These are phyloP conservation scores for Blastobotrys muscicola DNA, from an alignment of 805 yeast species.

Conservation along the genomic window DNA sequence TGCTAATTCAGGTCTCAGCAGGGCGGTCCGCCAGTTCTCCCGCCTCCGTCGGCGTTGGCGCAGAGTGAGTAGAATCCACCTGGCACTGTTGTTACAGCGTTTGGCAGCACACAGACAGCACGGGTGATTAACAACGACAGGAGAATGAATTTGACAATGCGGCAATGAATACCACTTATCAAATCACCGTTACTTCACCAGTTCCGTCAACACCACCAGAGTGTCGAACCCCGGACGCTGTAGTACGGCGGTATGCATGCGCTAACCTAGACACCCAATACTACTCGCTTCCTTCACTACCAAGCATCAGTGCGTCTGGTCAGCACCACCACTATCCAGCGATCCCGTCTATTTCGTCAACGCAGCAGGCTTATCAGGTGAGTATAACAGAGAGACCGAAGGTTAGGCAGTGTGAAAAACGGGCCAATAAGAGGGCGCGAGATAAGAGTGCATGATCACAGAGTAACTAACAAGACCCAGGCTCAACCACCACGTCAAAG, in stretches of 20 bases:
- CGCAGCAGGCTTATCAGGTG: constrained; percentile 3
- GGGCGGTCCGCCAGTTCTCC: constrained; percentile 26
- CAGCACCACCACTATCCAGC: constrained; percentile 7
- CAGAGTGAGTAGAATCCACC: constrained; percentile 1
- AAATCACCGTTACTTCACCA: no score
- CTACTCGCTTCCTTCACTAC: constrained; percentile 16
- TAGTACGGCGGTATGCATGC: no score
- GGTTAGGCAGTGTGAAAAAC: no score
- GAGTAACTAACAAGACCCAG: constrained; percentile 19
- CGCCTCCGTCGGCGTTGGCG: constrained; percentile 24
- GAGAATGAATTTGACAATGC: no score
- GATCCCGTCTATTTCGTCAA: constrained; percentile 5
- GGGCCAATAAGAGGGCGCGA: no score
- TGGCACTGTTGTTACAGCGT: no score
- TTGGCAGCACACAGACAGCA: no score
- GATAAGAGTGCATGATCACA: no score
- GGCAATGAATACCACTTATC: no score
- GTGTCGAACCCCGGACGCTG: no score
- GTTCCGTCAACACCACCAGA: not conserved
- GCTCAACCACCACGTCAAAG: constrained; percentile 6
- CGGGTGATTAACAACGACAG: not conserved
- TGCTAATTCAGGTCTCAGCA: constrained; percentile 15
- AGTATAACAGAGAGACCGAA: no score
- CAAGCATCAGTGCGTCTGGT: constrained; percentile 9
- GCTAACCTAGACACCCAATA: constrained; percentile 12